Conservation (phyloP, 257 asterid genomes). For the Nicotiana undulata region DNA sequence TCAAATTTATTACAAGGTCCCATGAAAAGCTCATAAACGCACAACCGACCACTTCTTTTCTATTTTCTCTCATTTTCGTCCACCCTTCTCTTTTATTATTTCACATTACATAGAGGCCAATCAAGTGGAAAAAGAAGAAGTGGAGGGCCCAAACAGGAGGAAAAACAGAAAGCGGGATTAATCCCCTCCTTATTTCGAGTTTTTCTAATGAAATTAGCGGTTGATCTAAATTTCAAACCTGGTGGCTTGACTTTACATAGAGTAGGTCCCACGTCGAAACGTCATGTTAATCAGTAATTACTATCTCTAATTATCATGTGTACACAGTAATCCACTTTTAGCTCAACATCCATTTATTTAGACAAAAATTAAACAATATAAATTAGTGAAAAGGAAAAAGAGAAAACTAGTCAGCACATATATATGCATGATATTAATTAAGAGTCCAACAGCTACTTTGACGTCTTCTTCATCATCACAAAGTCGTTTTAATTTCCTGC, state of each 20-base stretch:
- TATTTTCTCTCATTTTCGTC: neutral
- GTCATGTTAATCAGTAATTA: neutral
- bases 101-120: neutral
- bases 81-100: neutral
- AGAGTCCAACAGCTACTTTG: neutral
- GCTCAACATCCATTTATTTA: neutral
- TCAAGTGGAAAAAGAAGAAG: neutral
- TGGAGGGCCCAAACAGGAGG: neutral
- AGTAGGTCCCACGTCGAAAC: neutral
- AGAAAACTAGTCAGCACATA: neutral
- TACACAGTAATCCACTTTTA: neutral
- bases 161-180: neutral
- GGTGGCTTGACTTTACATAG: constrained; percentile 1
- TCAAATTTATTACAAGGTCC: neutral
- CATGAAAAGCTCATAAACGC: neutral
- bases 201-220: neutral
- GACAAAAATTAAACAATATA: neutral
- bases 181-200: neutral
- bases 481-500: neutral
- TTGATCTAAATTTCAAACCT: neutral
- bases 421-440: neutral
- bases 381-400: neutral
- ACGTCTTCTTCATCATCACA: neutral
- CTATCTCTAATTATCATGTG: no score
- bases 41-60: neutral